Base-by-base conservation (phyloP, 1,284 basidiomycete species). In the Phylloboletellus chloephorus region DNA sequence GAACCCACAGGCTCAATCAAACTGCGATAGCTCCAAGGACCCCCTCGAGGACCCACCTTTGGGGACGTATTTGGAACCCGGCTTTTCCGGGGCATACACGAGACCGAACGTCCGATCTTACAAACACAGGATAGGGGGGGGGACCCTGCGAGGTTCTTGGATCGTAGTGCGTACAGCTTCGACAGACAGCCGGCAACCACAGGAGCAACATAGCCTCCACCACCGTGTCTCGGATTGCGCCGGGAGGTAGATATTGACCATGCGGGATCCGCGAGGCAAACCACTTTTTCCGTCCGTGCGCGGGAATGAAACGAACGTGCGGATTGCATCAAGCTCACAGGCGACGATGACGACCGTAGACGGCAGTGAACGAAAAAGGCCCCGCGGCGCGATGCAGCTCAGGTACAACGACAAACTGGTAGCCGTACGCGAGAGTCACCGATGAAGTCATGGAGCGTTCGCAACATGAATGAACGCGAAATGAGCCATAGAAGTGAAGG, bases 291-390 rank as follows among this genome's bases (percentile, higher is more conserved):
- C 34, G 20, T 43, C 38, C 37, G 15, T 40, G 47, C 47, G 54
- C 56, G 58, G 56, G 57, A 57, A 61, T 57, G 54, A 56, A 59
- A 40, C 50, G 46, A 61, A 33, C 50, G 50, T 54, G 54, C 43
- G 3, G 26, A 22, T 21, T 31, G 13, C 40, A 37, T 21, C 36
- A 34, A 26, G 35, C 44, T 23, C 37, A 50, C 32, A 56, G 46
- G 44, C 39, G 33, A 46, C 49, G 52, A 59, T 56, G 58, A 60
- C 54, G 52, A 51, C 37, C 17, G 35, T 42, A 37, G 37, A 43
- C 41, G 39, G 43, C 38, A 34, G 17, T 37, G 22, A 41, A 24
- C 19, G 26, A 32, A 9, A 46, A 22, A 26, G 30, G 22, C 19
- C 34, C 53, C 46, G 46, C 34, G 20, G 53, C 30, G 36, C 45